Conservation (phyloP, 2,329 filamentous ascomycete species). For the Microdochium nivale region DNA sequence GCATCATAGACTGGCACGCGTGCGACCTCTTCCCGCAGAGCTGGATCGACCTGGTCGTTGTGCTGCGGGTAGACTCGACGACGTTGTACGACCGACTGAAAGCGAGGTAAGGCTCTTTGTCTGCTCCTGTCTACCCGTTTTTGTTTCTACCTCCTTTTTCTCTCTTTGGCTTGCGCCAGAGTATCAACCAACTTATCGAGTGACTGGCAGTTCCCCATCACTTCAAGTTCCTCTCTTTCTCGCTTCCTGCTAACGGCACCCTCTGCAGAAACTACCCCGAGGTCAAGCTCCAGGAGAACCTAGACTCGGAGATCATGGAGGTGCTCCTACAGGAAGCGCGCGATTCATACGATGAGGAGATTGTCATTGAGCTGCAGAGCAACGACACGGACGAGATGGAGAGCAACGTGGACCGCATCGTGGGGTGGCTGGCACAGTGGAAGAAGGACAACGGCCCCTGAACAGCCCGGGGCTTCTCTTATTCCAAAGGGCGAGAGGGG, state of each 20-base stretch:
- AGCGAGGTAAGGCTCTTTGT: conserved; percentile 44
- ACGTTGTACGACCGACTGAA: conserved; percentile 78
- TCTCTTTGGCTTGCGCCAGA: no score
- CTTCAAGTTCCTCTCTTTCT: no score
- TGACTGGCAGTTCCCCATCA: no score
- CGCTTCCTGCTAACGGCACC: no score
- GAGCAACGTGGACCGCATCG: conserved; percentile 74
- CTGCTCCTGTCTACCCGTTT: neutral
- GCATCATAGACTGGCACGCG: conserved; percentile 95
- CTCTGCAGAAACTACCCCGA: conserved; percentile 64
- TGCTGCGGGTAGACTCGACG: conserved; percentile 73
- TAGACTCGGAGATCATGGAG: conserved; percentile 97
- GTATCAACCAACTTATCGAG: no score
- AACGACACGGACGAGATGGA: conserved; percentile 80
- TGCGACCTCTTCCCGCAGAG: conserved; percentile 90
- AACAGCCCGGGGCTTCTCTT: no score
- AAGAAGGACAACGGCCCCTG: conserved; percentile 56
- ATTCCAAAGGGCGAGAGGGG: no score
- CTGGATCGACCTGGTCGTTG: conserved; percentile 93
- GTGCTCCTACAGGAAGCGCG: conserved; percentile 84
- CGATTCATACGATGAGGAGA: conserved; percentile 77
- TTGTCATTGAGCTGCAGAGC: conserved; percentile 83
- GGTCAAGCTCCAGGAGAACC: conserved; percentile 86
- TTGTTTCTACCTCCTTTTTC: neutral
- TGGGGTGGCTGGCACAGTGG: conserved; percentile 78